A percentile compares a stretch with the other conserved stretches of the same genome.
Conservation (phyloP, 176 grass and related monocot genomes). For the Elymus sibiricus region DNA sequence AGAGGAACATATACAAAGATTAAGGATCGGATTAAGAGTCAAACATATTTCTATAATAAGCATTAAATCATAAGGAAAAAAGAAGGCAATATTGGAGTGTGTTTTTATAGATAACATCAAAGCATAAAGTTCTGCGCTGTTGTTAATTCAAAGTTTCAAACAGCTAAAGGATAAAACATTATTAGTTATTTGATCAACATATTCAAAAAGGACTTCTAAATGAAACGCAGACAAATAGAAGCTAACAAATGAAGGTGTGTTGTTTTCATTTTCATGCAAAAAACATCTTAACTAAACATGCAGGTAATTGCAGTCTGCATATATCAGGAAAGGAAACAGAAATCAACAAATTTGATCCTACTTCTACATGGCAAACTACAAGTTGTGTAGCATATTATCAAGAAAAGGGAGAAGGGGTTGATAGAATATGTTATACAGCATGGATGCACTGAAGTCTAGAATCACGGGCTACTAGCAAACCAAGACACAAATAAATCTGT, state of each 20-base stretch:
- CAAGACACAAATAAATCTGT: background rate
- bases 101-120: background rate
- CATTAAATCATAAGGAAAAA: background rate
- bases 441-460: background rate
- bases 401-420: background rate
- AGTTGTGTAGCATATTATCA: background rate
- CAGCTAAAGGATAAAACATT: background rate
- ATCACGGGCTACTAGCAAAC: background rate
- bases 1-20: background rate
- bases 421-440: background rate
- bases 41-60: background rate
- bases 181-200: background rate
- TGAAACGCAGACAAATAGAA: background rate
- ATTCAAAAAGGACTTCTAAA: slow-evolving; percentile 3
- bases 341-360: slow-evolving; percentile 9
- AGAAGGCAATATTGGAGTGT: background rate
- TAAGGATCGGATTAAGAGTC: background rate
- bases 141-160: background rate
- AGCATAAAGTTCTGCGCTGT: background rate
- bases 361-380: background rate
- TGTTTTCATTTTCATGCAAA: background rate
- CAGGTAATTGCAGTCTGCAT: background rate
- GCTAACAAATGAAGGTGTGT: background rate
- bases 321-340: background rate
- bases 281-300: background rate